Percentiles rank a stretch among this genome's conserved stretches.
phyloP scores from a whole-genome alignment of 305 asterid genomes.

The Solanum chacoense region DNA sequence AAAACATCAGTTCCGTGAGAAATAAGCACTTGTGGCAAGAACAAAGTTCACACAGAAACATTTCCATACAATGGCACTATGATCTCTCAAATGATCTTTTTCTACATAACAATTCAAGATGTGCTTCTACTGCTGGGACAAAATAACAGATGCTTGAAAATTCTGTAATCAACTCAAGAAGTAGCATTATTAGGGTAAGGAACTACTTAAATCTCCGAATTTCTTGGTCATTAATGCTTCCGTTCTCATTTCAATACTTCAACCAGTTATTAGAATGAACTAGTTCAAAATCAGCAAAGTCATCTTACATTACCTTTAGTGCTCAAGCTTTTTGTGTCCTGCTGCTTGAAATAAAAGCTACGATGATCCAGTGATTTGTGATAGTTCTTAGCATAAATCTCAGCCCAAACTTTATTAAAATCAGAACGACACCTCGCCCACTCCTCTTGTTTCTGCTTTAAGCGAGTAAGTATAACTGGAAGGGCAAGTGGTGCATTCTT shows the following conservation, averaged over 20 bases:
- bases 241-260: neutral
- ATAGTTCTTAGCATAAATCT: constrained; percentile 83
- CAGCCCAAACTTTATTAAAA: constrained; percentile 98
- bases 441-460: constrained; percentile 97
- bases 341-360: constrained; percentile 98
- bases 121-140: neutral
- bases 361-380: constrained; percentile 98
- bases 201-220: neutral
- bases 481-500: constrained; percentile 81
- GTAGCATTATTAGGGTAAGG: neutral
- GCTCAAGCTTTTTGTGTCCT: constrained; percentile 90
- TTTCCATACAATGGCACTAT: neutral
- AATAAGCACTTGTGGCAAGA: neutral
- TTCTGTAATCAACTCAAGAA: neutral
- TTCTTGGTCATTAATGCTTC: neutral
- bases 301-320: constrained; percentile 66
- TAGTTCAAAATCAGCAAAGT: constrained; percentile 14
- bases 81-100: neutral
- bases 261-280: constrained; percentile 1
- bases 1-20: constrained; percentile 12
- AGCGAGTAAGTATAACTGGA: constrained; percentile 87
- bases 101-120: neutral
- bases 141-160: neutral
- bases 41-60: neutral
- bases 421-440: constrained; percentile 94